Evolutionary conservation across 768 basidiomycete species (phyloP).

Genomic region (Leccinum ochraceum): DNA sequence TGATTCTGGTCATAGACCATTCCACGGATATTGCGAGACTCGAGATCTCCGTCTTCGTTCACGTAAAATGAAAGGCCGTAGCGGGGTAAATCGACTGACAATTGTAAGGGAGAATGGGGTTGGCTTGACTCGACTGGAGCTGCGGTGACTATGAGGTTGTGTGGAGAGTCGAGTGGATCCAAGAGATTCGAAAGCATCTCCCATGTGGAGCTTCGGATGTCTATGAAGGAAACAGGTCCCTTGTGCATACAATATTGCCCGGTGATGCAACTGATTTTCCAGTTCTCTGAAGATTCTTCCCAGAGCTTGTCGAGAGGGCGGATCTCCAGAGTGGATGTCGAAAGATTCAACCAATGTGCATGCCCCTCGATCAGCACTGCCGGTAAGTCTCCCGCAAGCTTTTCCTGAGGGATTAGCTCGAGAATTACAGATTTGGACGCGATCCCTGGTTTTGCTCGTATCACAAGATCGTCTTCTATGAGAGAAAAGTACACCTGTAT

Average conservation of each 20-base stretch:
- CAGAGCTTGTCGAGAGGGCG: conserved; percentile 29
- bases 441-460: conserved; percentile 13
- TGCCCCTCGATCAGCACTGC: conserved; percentile 20
- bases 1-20: conserved; percentile 46
- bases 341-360: conserved; percentile 35
- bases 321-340: conserved; percentile 26
- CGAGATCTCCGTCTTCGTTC: conserved; percentile 33
- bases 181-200: conserved; percentile 29
- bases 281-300: conserved; percentile 28
- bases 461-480: conserved; percentile 15
- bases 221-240: conserved; percentile 21
- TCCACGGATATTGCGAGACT: conserved; percentile 41
- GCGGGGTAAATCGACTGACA: conserved; percentile 41
- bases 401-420: conserved; percentile 20
- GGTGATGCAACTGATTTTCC: conserved; percentile 22
- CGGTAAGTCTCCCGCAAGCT: conserved; percentile 29
- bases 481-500: conserved; percentile 27
- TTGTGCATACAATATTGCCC: conserved; percentile 8
- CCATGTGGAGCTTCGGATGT: conserved; percentile 30
- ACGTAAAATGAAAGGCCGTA: conserved; percentile 43
- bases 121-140: not conserved
- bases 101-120: not conserved
- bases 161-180: conserved; percentile 23
- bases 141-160: conserved; percentile 25
- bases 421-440: not conserved